These are phyloP conservation scores for Paraurostyla sp. DNA, from an alignment of 73 alveolate genomes.

Conservation along the genomic window DNA sequence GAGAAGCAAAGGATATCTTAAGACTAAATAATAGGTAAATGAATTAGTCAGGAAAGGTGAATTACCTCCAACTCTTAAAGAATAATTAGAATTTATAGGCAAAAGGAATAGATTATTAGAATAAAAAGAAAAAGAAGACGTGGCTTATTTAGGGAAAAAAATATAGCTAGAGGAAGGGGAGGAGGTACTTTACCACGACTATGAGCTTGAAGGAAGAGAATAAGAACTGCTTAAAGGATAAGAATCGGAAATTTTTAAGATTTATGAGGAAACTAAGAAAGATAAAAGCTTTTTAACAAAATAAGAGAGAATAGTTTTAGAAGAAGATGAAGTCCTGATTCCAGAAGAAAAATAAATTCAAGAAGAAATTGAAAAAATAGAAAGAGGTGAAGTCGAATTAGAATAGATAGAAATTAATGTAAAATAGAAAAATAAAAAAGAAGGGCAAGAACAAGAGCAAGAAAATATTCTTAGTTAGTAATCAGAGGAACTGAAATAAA, in stretches of 20 bases:
- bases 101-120: neutral
- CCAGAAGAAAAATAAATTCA: neutral
- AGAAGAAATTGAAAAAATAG: neutral
- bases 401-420: neutral
- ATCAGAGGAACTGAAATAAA: neutral
- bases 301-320: neutral
- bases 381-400: neutral
- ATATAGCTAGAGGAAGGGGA: neutral
- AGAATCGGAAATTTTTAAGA: neutral
- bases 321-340: neutral
- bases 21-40: neutral
- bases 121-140: neutral
- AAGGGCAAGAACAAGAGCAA: neutral
- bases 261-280: neutral
- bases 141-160: neutral
- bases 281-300: neutral
- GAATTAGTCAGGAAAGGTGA: conserved; percentile 22
- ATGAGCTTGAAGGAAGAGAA: conserved; percentile 33
- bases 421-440: too few species aligned
- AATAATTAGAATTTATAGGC: neutral
- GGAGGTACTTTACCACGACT: neutral
- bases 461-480: neutral
- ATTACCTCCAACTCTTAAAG: neutral
- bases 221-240: neutral
- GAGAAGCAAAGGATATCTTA: neutral